phyloP scores from a whole-genome alignment of 2,329 filamentous ascomycete species.

The Biscogniauxia mediterranea region DNA sequence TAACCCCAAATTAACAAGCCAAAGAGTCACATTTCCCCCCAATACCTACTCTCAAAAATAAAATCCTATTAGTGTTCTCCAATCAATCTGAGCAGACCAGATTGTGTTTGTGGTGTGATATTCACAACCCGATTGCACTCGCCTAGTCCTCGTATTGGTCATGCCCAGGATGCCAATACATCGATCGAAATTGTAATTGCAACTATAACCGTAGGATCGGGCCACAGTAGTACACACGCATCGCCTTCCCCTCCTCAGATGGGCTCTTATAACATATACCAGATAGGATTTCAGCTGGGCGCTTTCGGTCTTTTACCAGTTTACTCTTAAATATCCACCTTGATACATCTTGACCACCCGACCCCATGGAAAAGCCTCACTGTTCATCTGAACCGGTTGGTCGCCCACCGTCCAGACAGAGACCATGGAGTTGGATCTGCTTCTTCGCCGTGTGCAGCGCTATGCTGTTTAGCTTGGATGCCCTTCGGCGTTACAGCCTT shows the following conservation, averaged over 20 bases:
- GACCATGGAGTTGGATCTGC: constrained; percentile 8
- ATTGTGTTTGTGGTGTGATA: background rate
- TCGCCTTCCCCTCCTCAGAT: background rate
- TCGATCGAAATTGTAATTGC: background rate
- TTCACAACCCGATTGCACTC: no score
- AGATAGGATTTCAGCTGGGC: background rate
- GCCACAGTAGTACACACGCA: background rate
- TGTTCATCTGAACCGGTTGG: background rate
- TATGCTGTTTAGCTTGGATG: constrained; percentile 5
- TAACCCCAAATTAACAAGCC: no score
- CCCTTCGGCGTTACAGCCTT: constrained; percentile 7
- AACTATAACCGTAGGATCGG: background rate
- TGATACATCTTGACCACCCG: background rate
- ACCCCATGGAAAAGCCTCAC: constrained; percentile 7
- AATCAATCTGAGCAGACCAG: background rate
- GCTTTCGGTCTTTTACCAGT: background rate
- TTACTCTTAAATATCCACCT: background rate
- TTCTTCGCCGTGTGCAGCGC: constrained; percentile 3
- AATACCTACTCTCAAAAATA: no score
- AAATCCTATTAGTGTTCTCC: no score
- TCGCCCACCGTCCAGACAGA: constrained; percentile 1
- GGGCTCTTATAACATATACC: background rate
- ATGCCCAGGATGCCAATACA: no score
- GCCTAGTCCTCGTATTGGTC: background rate
- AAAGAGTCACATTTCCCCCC: no score